Conservation (phyloP, 495 filamentous ascomycete genomes). For the Aspergillus sclerotioniger region DNA sequence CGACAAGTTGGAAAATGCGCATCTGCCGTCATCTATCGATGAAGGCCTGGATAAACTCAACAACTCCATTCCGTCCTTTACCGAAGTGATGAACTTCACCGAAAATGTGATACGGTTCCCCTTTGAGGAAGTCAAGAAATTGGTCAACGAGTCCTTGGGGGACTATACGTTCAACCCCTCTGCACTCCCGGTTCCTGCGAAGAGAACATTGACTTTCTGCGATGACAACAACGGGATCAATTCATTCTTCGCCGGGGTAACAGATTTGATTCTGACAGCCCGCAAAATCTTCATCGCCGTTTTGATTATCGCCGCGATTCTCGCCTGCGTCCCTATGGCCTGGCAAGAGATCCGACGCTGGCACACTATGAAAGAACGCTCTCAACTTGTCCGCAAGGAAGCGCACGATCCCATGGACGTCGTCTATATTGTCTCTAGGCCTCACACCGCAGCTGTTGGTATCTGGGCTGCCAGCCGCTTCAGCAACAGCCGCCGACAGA, state of each 20-base stretch:
- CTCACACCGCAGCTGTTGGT: conserved; percentile 67
- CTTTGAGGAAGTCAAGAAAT: conserved; percentile 71
- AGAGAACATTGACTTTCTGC: conserved; percentile 83
- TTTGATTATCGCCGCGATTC: conserved; percentile 64
- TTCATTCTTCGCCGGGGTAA: conserved; percentile 77
- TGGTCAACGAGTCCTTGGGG: conserved; percentile 63
- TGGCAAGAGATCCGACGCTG: conserved; percentile 78
- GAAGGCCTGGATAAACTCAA: conserved; percentile 66
- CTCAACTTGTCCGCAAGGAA: conserved; percentile 62
- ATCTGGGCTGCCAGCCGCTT: conserved; percentile 71
- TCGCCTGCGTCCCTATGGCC: conserved; percentile 73
- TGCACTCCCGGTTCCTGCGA: conserved; percentile 75
- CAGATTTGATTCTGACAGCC: conserved; percentile 57
- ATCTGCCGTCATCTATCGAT: conserved; percentile 65
- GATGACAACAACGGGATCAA: conserved; percentile 78
- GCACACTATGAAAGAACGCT: conserved; percentile 66
- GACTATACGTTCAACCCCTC: conserved; percentile 74
- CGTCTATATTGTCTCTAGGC: conserved; percentile 80
- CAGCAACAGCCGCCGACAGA: conserved; percentile 62
- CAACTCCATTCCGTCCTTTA: conserved; percentile 75
- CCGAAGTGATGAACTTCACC: conserved; percentile 74
- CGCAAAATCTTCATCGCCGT: conserved; percentile 72
- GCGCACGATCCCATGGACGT: conserved; percentile 81
- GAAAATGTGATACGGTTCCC: conserved; percentile 68
- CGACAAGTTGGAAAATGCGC: conserved; percentile 62